Conservation (phyloP, 805 yeast species). For the Tetrapisispora namnaoensis region DNA sequence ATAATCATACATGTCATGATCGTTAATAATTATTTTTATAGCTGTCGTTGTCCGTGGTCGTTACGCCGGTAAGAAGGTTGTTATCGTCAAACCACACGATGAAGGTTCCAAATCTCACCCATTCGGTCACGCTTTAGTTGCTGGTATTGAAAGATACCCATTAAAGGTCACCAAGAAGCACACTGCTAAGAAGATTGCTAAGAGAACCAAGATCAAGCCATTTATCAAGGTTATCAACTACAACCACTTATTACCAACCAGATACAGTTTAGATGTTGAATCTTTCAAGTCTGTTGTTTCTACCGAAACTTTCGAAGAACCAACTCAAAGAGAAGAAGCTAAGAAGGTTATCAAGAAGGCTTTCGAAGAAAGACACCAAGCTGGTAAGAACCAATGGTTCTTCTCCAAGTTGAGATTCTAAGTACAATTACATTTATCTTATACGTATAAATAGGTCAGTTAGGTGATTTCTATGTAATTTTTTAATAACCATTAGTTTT, state of each 20-base stretch:
- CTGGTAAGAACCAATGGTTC: constrained; percentile 99
- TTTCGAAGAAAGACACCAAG: constrained; percentile 98
- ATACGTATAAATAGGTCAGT: constrained; percentile 4
- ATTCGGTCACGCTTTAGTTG: constrained; percentile 98
- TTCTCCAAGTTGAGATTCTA: constrained; percentile 95
- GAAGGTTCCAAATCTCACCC: constrained; percentile 98
- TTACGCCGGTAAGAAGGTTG: constrained; percentile 99
- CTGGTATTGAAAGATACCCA: constrained; percentile 98
- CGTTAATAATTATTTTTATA: constrained; percentile 21
- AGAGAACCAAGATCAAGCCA: constrained; percentile 98
- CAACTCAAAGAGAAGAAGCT: constrained; percentile 97
- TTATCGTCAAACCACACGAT: constrained; percentile 95
- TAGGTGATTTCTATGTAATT: constrained; percentile 6
- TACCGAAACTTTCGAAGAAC: constrained; percentile 91
- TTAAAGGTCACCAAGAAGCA: constrained; percentile 89
- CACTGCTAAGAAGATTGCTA: constrained; percentile 93
- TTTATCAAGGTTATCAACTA: constrained; percentile 98
- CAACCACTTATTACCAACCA: constrained; percentile 99
- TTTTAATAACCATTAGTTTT: constrained; percentile 5
- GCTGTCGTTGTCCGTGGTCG: constrained; percentile 99
- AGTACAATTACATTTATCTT: constrained; percentile 15
- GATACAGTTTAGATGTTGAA: constrained; percentile 97
- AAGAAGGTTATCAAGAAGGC: constrained; percentile 98
- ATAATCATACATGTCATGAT: background rate
- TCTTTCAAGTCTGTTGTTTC: constrained; percentile 84